Evolutionary conservation across 352 stramenopile genomes (phyloP), one percentile per base, ranked within the genome.

Genomic region (Phytopythium sindhum): DNA sequence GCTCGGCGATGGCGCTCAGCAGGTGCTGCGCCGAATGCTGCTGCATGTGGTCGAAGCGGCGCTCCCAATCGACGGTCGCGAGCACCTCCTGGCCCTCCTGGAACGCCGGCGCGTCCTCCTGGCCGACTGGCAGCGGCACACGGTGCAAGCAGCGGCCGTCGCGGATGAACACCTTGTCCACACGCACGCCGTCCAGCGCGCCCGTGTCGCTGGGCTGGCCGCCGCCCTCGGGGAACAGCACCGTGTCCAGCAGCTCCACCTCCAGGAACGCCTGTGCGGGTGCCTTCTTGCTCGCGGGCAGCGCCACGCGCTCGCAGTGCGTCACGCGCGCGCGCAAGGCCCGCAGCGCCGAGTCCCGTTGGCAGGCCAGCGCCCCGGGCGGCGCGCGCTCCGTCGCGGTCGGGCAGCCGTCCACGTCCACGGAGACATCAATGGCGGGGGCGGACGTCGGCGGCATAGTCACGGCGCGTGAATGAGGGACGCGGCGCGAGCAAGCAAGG

Each of bases 1-100:
- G 78, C 55, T 93, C 75, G 39, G 86, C 88, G 33, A 96, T 81
- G n/a, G 88, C 88, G 60, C 81, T 95, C 52, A 96, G 77, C 39
- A 97, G 65, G 60, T 97, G 90, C 69, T 97, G 90, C 41, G 78
- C 88, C 59, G 90, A 96, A 75, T 97, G 90, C 69, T 96, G 88
- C 67, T 91, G 84, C 87, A 96, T 96, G 72, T 96, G 87, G 61
- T 96, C 89, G 35, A 89, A 85, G 58, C 89, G 80, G 15, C 89
- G 81, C 39, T 60, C 63, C 88, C 88, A 96, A 67, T 96, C 78
- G 24, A 97, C 77, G 0, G 11, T 66, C 35, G 81, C 78, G 33
- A 75, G 55, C 19, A 96, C 82, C 23, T 76, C 65, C 31, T 88
- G 70, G 4, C 76, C 84, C 21, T 75, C 66, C 29, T 67, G 45